These are phyloP conservation scores for Choiromyces venosus DNA, from an alignment of 495 filamentous ascomycete species.

Conservation along the genomic window DNA sequence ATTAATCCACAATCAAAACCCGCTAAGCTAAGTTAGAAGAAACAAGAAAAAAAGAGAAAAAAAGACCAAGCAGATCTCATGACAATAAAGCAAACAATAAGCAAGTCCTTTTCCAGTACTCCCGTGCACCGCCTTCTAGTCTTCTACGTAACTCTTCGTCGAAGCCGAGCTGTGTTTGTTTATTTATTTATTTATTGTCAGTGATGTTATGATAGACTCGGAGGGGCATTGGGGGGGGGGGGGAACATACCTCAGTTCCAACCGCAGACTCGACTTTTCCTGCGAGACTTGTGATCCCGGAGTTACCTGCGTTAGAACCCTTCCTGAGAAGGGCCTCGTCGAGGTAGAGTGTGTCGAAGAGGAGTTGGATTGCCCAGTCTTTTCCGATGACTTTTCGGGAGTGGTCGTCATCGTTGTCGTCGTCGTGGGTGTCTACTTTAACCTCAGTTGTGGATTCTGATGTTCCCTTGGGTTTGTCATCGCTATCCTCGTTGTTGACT, in stretches of 20 bases:
- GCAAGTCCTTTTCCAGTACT: conserved; percentile 75
- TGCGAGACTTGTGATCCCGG: conserved; percentile 33
- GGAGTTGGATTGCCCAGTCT: conserved; percentile 63
- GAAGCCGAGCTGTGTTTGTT: conserved; percentile 25
- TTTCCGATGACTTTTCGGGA: conserved; percentile 42
- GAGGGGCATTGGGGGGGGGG: neutral
- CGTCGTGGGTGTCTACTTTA: conserved; percentile 13
- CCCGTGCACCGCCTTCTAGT: conserved; percentile 49
- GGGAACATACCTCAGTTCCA: conserved; percentile 19
- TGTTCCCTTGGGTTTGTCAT: neutral
- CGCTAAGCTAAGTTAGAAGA: neutral
- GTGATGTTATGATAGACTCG: neutral
- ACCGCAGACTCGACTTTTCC: conserved; percentile 35
- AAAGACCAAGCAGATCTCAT: no score
- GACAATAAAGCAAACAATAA: conserved; percentile 62
- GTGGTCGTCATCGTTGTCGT: conserved; percentile 25
- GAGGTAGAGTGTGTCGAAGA: conserved; percentile 73
- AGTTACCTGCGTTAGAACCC: conserved; percentile 23
- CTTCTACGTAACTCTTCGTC: conserved; percentile 48
- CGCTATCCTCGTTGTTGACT: neutral
- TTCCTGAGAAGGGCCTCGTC: conserved; percentile 46
- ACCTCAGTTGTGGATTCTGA: neutral
- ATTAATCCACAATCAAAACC: neutral
- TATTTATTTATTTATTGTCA: neutral
- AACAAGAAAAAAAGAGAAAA: neutral